These are phyloP conservation scores for Phytophthora cajani DNA, from an alignment of 352 stramenopile genomes.

Conservation along the genomic window DNA sequence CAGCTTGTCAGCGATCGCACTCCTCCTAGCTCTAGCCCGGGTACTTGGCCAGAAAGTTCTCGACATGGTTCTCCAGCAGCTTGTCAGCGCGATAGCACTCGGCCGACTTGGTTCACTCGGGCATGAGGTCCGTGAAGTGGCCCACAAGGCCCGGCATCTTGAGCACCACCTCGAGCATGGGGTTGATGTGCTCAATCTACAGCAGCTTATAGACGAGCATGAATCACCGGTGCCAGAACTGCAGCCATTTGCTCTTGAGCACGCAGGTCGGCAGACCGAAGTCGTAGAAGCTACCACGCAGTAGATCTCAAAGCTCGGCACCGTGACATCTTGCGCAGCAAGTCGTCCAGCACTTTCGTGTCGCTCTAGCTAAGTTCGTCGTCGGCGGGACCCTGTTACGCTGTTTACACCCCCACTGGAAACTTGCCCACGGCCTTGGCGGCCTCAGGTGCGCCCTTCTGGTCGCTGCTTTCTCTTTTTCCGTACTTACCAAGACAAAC, in stretches of 20 bases:
- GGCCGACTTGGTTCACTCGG: slow-evolving; percentile 97
- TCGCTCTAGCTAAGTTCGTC: slow-evolving; percentile 77
- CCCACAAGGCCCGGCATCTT: slow-evolving; percentile 99
- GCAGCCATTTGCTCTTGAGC: slow-evolving; percentile 97
- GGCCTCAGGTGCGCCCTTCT: neutral
- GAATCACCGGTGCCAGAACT: slow-evolving; percentile 98
- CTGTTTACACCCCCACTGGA: slow-evolving; percentile 63
- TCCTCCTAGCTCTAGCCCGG: slow-evolving; percentile 77
- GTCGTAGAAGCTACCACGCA: slow-evolving; percentile 99
- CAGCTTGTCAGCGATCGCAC: slow-evolving; percentile 96
- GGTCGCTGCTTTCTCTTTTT: no score
- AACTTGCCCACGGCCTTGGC: slow-evolving; percentile 87
- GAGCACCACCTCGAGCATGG: slow-evolving; percentile 97
- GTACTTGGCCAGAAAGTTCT: slow-evolving; percentile 95
- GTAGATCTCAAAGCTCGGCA: slow-evolving; percentile 99
- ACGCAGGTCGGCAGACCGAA: slow-evolving; percentile 96
- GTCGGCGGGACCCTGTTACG: slow-evolving; percentile 66
- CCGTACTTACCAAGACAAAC: no score
- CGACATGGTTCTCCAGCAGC: slow-evolving; percentile 98
- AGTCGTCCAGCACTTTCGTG: slow-evolving; percentile 96
- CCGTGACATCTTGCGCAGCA: slow-evolving; percentile 99
- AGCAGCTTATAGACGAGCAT: slow-evolving; percentile 98
- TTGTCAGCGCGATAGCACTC: slow-evolving; percentile 99
- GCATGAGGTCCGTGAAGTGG: slow-evolving; percentile 99
- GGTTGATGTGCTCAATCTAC: slow-evolving; percentile 99